phyloP scores from a whole-genome alignment of 768 basidiomycete genomes.

The Piloderma croceum region DNA sequence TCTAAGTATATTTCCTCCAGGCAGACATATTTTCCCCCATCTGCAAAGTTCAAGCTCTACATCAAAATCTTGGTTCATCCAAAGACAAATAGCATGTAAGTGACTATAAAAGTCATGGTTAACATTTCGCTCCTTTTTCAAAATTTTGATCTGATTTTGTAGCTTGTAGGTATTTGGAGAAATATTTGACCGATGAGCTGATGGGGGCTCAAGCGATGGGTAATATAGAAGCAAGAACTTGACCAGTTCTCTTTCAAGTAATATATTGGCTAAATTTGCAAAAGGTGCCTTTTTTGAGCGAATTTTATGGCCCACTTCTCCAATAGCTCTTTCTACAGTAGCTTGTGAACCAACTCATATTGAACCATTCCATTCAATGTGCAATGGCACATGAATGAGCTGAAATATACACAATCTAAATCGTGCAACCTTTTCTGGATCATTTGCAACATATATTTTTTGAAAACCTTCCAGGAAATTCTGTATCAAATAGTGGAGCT shows the following conservation, averaged over 20 bases:
- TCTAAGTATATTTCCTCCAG: conserved; percentile 3
- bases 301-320: too few species aligned
- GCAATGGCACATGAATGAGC: too few species aligned
- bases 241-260: conserved; percentile 19
- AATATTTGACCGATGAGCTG: too few species aligned
- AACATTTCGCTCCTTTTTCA: background rate
- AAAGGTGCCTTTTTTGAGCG: conserved; percentile 27
- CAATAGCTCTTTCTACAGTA: too few species aligned
- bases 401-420: conserved; percentile 28
- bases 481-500: conserved; percentile 17
- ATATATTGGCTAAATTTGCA: conserved; percentile 24
- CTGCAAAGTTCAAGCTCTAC: conserved; percentile 3
- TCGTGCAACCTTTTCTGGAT: conserved; percentile 21
- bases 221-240: conserved; percentile 19
- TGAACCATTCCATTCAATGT: too few species aligned
- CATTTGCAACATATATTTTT: conserved; percentile 21
- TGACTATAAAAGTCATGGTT: too few species aligned
- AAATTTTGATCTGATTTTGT: background rate
- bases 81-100: conserved; percentile 7
- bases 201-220: conserved; percentile 11
- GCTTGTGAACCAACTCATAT: too few species aligned
- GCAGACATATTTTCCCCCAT: conserved; percentile 12
- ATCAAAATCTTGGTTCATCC: conserved; percentile 4
- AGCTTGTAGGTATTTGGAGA: too few species aligned
- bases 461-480: conserved; percentile 24